phyloP scores from a whole-genome alignment of 345 rosid species.

The Brassica carinata region DNA sequence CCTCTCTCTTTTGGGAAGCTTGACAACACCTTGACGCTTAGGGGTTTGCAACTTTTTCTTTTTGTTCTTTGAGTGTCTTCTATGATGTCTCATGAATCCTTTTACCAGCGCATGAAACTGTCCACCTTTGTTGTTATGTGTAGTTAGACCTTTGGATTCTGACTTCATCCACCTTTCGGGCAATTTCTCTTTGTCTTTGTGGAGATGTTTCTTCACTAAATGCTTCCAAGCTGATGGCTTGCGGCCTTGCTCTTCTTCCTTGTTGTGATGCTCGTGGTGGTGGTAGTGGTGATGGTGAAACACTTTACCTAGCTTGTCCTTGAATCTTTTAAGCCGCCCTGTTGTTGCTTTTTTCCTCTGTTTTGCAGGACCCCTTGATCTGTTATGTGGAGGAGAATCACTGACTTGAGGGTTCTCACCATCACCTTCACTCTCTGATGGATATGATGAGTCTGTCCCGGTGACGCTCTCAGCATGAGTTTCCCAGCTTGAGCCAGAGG shows the following conservation, averaged over 20 bases:
- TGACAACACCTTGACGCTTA: slow-evolving; percentile 44
- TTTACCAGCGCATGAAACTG: slow-evolving; percentile 51
- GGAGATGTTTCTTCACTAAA: slow-evolving; percentile 35
- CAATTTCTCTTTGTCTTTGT: slow-evolving; percentile 28
- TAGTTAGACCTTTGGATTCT: slow-evolving; percentile 30
- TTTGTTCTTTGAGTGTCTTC: slow-evolving; percentile 46
- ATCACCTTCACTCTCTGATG: slow-evolving; percentile 21
- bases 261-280: slow-evolving; percentile 55
- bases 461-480: slow-evolving; percentile 36
- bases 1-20: slow-evolving; percentile 45
- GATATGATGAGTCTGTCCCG: slow-evolving; percentile 26
- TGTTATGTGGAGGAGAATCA: slow-evolving; percentile 25
- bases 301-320: slow-evolving; percentile 61
- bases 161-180: slow-evolving; percentile 23
- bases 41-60: slow-evolving; percentile 34
- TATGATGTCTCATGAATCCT: slow-evolving; percentile 59
- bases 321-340: slow-evolving; percentile 56
- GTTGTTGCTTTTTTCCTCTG: slow-evolving; percentile 26
- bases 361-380: slow-evolving; percentile 9
- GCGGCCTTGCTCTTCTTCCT: background rate
- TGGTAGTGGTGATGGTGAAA: slow-evolving; percentile 70
- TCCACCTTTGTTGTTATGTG: slow-evolving; percentile 44
- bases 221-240: slow-evolving; percentile 49
- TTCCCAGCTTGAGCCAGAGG: slow-evolving; percentile 40
- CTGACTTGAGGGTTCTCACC: slow-evolving; percentile 8